Conservation (phyloP, 257 asterid species). For the Coffea canephora region DNA sequence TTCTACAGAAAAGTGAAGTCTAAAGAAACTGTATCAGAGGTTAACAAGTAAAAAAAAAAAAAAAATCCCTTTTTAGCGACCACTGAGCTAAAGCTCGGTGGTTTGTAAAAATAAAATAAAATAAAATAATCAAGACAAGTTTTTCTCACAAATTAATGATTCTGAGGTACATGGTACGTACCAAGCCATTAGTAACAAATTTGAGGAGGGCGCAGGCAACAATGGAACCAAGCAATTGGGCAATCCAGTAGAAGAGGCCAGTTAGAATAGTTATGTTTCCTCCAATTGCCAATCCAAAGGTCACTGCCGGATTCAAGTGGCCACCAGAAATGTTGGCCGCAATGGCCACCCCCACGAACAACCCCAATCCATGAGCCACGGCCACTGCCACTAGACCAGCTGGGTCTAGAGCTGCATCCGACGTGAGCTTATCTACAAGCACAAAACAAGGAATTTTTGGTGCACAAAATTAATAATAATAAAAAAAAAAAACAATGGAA, state of each 20-base stretch:
- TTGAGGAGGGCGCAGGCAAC: slow-evolving; percentile 63
- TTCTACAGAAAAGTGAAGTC: too few relatives aligned
- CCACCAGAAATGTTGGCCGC: slow-evolving; percentile 83
- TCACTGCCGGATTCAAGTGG: slow-evolving; percentile 78
- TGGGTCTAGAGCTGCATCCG: slow-evolving; percentile 53
- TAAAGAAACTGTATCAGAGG: too few relatives aligned
- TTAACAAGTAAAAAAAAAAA: too few relatives aligned
- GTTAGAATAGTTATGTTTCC: slow-evolving; percentile 71
- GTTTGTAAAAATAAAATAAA: too few relatives aligned
- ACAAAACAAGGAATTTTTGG: not conserved
- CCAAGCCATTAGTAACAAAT: slow-evolving; percentile 60
- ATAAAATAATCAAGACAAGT: not conserved
- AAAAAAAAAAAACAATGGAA: not conserved
- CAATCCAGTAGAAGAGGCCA: slow-evolving; percentile 72
- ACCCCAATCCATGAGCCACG: slow-evolving; percentile 69
- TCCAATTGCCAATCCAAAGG: slow-evolving; percentile 72
- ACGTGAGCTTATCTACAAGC: slow-evolving; percentile 44
- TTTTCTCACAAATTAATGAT: not conserved
- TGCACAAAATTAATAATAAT: not conserved
- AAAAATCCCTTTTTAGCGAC: too few relatives aligned
- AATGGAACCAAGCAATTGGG: slow-evolving; percentile 61
- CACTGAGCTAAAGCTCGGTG: too few relatives aligned
- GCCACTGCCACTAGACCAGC: slow-evolving; percentile 71
- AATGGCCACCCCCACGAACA: slow-evolving; percentile 71
- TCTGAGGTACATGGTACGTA: slow-evolving; percentile 9